Base-by-base conservation (phyloP, 768 basidiomycete genomes). In the Dictyophora rubrovolvata region DNA sequence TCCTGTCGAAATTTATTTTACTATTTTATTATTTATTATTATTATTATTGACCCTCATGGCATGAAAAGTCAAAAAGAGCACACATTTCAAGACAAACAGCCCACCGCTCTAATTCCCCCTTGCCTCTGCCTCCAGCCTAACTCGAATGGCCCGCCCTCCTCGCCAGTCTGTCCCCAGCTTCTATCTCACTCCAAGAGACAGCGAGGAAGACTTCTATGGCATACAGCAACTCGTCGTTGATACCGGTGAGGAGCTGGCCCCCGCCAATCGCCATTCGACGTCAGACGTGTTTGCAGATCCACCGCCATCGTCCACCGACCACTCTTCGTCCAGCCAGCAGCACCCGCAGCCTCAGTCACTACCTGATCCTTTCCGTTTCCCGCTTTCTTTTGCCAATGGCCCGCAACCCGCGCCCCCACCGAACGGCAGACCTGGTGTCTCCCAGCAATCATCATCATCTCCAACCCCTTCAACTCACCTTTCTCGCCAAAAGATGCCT, bases 401-500 rank as follows among this genome's bases (percentile, higher is more conserved):
- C n/a, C n/a, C n/a, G n/a, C n/a, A n/a, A n/a, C n/a, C n/a, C 61
- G 60, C 62, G 59, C 59, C 21, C 59, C 66, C 52, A 60, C 67
- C 9, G 54, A 67, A 49, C 12, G n/a, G 14, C 71, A 72, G 16
- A 65, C 64, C 55, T 55, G 59, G 35, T 69, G 67, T 10, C 72
- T 70, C 59, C 69, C 73, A 0, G 70, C 71, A 42, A 66, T 62
- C 42, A 69, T 69, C 23, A 20, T 59, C 1, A 60, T 12, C 42
- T 42, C 70, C n/a, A 20, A 21, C 67, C 0, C 61, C 67, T 9
- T 18, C 28, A 28, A 28, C 28, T 28, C 28, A 28, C 67, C 1
- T 60, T 65, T 16, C 49, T 65, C 57, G n/a, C 33, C 55, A 64
- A 65, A 33, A 69, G 52, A 60, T 61, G 61, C 14, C 62, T 46